These are phyloP conservation scores for Chlamydomonas eustigma DNA, from an alignment of 139 green algal genomes.

Conservation along the genomic window DNA sequence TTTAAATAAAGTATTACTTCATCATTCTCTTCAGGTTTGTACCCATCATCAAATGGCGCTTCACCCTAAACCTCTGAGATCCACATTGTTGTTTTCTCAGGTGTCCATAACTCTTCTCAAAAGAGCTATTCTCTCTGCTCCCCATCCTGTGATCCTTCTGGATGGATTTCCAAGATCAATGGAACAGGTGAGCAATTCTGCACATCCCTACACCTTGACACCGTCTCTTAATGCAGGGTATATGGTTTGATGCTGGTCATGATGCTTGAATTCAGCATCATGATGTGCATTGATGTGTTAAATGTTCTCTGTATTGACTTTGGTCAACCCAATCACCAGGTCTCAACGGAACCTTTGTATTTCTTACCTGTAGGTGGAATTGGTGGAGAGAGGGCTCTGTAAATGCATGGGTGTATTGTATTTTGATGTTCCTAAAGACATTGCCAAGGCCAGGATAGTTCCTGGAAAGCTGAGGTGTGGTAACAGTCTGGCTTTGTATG, in stretches of 20 bases:
- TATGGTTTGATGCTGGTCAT: no score
- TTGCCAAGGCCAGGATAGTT: not conserved
- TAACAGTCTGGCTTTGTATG: not conserved
- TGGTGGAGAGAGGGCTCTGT: not conserved
- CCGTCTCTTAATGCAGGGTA: no score
- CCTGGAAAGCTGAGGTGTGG: not conserved
- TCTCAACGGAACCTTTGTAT: no score
- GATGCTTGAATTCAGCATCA: no score
- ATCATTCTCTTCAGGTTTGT: no score
- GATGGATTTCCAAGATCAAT: not conserved
- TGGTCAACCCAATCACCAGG: no score
- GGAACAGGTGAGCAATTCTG: constrained; percentile 1
- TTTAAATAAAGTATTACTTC: not conserved
- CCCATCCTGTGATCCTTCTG: not conserved
- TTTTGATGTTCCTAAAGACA: not conserved
- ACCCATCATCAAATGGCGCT: no score
- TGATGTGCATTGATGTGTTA: no score
- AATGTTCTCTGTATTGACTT: no score
- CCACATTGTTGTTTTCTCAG: no score
- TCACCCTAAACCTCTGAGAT: not conserved
- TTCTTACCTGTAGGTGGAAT: not conserved
- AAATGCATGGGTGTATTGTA: not conserved
- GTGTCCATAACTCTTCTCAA: constrained; percentile 3
- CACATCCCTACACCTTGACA: no score
- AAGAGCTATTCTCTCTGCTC: not conserved